Evolutionary conservation across 2,329 filamentous ascomycete genomes (phyloP).

Genomic region (Aspergillus oerlinghausenensis): DNA sequence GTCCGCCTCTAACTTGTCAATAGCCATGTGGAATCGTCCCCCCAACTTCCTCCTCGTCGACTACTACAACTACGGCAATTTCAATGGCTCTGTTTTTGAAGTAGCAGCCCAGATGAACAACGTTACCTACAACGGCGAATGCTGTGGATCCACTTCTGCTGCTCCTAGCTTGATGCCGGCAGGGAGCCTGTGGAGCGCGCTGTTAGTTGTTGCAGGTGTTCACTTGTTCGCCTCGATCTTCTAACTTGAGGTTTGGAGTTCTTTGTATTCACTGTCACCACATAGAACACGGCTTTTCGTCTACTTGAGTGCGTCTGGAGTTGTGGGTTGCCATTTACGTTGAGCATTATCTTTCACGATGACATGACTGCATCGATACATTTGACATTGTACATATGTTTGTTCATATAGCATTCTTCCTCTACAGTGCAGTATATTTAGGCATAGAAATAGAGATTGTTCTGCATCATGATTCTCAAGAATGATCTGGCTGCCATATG

Average conservation of each 20-base stretch:
- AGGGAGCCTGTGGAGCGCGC: constrained; percentile 15
- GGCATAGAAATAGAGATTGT: not conserved
- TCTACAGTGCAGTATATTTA: not conserved
- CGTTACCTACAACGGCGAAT: constrained; percentile 58
- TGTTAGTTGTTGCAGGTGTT: constrained; percentile 19
- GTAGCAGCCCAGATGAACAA: constrained; percentile 67
- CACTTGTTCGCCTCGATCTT: constrained; percentile 22
- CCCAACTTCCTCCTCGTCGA: constrained; percentile 80
- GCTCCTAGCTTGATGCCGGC: constrained; percentile 19
- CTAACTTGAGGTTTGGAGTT: constrained; percentile 15
- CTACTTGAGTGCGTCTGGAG: not conserved
- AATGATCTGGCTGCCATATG: not conserved
- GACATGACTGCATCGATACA: not conserved
- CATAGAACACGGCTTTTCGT: not conserved
- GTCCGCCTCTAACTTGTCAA: constrained; percentile 9
- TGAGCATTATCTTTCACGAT: not conserved
- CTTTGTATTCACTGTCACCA: not conserved
- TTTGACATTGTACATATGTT: not conserved
- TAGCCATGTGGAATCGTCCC: constrained; percentile 58
- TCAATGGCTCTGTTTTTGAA: constrained; percentile 70
- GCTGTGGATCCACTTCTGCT: constrained; percentile 33
- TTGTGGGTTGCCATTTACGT: not conserved
- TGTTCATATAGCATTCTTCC: not conserved
- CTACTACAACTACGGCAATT: constrained; percentile 70
- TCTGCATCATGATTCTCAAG: not conserved